Evolutionary conservation across 192 early-diverging fungal species (phyloP).

Genomic region (Funneliformis geosporum): DNA sequence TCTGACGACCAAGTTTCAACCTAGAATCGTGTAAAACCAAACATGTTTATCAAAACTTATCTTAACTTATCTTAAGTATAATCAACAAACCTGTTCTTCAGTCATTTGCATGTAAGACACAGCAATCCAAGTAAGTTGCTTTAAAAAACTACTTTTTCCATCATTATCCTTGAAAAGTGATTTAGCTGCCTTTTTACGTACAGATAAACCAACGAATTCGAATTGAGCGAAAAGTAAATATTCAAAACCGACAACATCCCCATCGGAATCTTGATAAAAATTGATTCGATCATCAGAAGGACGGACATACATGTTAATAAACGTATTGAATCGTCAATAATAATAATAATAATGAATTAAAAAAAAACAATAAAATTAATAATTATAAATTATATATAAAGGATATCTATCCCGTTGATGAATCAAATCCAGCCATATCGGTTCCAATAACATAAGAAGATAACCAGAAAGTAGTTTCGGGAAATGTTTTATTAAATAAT

Average conservation of each 20-base stretch:
- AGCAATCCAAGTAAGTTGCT: slow-evolving; percentile 56
- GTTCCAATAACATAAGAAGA: slow-evolving; percentile 55
- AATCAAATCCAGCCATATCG: slow-evolving; percentile 73
- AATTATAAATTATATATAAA: not conserved
- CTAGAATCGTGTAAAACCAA: slow-evolving; percentile 36
- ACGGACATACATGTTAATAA: slow-evolving; percentile 48
- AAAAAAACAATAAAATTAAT: not conserved
- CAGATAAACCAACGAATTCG: slow-evolving; percentile 63
- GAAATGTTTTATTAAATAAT: slow-evolving; percentile 59
- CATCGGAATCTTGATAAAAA: slow-evolving; percentile 69
- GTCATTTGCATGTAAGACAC: slow-evolving; percentile 84
- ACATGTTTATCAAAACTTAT: not conserved
- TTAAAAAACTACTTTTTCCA: slow-evolving; percentile 50
- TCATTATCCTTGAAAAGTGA: slow-evolving; percentile 51
- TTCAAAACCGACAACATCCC: slow-evolving; percentile 67
- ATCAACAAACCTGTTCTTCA: slow-evolving; percentile 53
- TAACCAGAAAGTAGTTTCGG: slow-evolving; percentile 61
- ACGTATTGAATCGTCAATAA: slow-evolving; percentile 1
- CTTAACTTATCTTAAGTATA: not conserved
- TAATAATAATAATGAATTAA: slow-evolving; percentile 1
- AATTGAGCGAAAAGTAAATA: slow-evolving; percentile 66
- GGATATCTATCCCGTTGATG: slow-evolving; percentile 58
- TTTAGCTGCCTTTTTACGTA: slow-evolving; percentile 55
- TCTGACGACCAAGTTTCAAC: slow-evolving; percentile 81
- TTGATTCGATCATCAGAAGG: slow-evolving; percentile 43